Evolutionary conservation across 352 stramenopile species (phyloP).

Genomic region (Globisporangium lucens): DNA sequence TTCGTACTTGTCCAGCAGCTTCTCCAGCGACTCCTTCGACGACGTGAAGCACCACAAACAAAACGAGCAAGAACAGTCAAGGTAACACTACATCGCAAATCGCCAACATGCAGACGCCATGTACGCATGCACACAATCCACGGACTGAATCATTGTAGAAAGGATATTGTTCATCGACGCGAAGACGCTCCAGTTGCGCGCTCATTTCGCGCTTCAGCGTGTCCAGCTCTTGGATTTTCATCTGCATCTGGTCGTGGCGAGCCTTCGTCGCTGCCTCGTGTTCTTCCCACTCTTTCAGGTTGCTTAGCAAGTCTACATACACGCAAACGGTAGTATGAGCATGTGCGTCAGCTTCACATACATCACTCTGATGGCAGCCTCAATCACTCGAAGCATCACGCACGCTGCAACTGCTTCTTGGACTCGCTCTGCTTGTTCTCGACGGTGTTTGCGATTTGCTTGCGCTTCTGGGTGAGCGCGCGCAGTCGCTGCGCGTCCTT

Average conservation of each 20-base stretch:
- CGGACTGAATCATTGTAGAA: background rate
- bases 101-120: background rate
- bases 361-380: background rate
- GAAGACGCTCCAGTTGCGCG: conserved; percentile 61
- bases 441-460: conserved; percentile 48
- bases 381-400: background rate
- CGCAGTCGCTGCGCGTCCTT: conserved; percentile 59
- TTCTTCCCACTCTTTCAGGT: conserved; percentile 66
- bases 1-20: conserved; percentile 69
- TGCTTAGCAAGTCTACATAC: conserved; percentile 45
- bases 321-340: background rate
- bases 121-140: conserved; percentile 4
- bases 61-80: background rate
- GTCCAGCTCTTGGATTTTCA: conserved; percentile 63
- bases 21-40: conserved; percentile 57
- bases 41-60: conserved; percentile 24
- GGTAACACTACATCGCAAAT: background rate
- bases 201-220: conserved; percentile 61
- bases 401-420: conserved; percentile 60
- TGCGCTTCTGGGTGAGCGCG: conserved; percentile 51
- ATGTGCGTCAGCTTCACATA: background rate
- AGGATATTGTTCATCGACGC: conserved; percentile 71
- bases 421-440: conserved; percentile 42
- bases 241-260: conserved; percentile 49
- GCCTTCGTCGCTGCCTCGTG: conserved; percentile 39